Evolutionary conservation across 345 rosid species (phyloP).

Genomic region (Citrus mangshanensis): DNA sequence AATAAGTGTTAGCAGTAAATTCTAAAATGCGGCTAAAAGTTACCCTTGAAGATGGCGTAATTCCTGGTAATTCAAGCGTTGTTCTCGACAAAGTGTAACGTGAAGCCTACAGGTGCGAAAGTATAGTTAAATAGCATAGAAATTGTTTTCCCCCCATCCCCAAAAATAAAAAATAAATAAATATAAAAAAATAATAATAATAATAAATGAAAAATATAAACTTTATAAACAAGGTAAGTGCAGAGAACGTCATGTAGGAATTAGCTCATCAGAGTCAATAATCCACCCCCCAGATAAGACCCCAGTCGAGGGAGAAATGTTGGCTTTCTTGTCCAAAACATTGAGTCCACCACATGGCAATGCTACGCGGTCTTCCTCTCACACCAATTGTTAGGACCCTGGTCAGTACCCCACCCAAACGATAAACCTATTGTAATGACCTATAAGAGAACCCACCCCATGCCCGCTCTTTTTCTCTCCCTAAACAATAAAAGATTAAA

Average conservation of each 20-base stretch:
- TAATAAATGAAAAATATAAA: not conserved
- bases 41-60: conserved; percentile 45
- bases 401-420: not conserved
- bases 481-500: too few relatives aligned
- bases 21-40: conserved; percentile 1
- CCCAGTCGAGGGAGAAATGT: not conserved
- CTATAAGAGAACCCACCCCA: too few relatives aligned
- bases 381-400: not conserved
- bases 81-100: conserved; percentile 26
- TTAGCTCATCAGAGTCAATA: not conserved
- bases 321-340: not conserved
- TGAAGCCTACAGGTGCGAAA: conserved; percentile 34
- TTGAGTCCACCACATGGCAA: not conserved
- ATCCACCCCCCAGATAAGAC: not conserved
- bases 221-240: not conserved
- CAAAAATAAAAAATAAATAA: too few relatives aligned
- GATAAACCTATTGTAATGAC: not conserved
- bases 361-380: not conserved
- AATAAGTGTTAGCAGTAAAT: not conserved
- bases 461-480: too few relatives aligned
- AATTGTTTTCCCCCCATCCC: not conserved
- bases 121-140: not conserved
- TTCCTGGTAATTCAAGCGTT: conserved; percentile 35
- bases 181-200: too few relatives aligned
- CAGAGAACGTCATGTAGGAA: not conserved